Evolutionary conservation across 805 yeast genomes (phyloP).

Genomic region (Naumovozyma baii): DNA sequence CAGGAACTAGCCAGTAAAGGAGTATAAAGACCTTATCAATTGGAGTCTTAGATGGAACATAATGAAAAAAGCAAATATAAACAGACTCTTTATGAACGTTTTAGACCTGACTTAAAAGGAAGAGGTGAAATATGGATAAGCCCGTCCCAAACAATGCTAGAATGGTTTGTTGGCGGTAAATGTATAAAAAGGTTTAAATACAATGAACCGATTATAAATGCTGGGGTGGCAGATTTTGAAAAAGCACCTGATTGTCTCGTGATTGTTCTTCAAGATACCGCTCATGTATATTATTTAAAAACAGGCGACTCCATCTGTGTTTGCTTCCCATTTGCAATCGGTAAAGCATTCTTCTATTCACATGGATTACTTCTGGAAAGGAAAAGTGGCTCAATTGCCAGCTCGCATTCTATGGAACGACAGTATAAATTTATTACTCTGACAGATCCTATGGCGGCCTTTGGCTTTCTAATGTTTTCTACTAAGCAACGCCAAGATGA

Average conservation of each 20-base stretch:
- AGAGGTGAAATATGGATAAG: constrained; percentile 27
- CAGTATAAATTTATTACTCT: constrained; percentile 47
- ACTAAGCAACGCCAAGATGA: constrained; percentile 43
- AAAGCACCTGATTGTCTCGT: constrained; percentile 36
- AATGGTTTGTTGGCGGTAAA: constrained; percentile 30
- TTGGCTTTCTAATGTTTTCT: constrained; percentile 62
- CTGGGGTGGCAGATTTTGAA: constrained; percentile 50
- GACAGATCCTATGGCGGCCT: constrained; percentile 64
- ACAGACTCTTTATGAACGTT: background rate
- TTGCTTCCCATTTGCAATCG: constrained; percentile 60
- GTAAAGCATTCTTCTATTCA: constrained; percentile 52
- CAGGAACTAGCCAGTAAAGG: no score
- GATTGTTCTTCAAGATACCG: constrained; percentile 50
- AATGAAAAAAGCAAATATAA: no score
- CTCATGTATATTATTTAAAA: constrained; percentile 45
- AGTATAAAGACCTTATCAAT: no score
- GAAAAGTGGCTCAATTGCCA: constrained; percentile 16
- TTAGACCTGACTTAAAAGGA: constrained; percentile 1
- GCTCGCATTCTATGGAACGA: constrained; percentile 2
- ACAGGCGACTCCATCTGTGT: constrained; percentile 52
- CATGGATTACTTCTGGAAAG: constrained; percentile 61
- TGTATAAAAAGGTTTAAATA: constrained; percentile 34
- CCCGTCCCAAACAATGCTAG: constrained; percentile 12
- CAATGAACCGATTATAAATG: constrained; percentile 38
- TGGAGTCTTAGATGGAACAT: no score